These are phyloP conservation scores for Populus hybrid DNA, from an alignment of 441 rosid species.

Conservation along the genomic window DNA sequence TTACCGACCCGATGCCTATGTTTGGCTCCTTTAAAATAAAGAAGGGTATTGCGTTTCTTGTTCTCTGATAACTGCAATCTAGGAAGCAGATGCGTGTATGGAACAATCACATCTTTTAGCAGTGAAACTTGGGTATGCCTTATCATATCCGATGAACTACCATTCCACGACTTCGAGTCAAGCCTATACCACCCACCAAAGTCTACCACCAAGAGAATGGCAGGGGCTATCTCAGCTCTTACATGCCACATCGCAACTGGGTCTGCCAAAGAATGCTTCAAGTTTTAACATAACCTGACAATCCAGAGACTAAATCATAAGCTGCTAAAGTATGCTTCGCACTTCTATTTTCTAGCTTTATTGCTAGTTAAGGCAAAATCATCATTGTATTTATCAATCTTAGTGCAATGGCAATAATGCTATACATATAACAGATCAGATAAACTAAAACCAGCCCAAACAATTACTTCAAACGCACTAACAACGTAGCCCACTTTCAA, in stretches of 20 bases:
- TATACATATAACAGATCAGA: neutral
- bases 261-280: conserved; percentile 96
- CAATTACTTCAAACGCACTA: neutral
- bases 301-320: conserved; percentile 53
- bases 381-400: neutral
- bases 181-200: conserved; percentile 93
- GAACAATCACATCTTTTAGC: conserved; percentile 91
- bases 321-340: conserved; percentile 35
- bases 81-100: conserved; percentile 86
- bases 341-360: neutral
- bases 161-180: conserved; percentile 60
- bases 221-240: conserved; percentile 73
- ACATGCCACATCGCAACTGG: conserved; percentile 99
- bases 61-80: conserved; percentile 48
- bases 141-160: conserved; percentile 52
- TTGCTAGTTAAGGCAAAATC: neutral
- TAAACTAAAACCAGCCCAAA: neutral
- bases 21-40: conserved; percentile 94
- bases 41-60: conserved; percentile 59
- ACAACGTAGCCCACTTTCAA: neutral
- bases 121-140: conserved; percentile 86
- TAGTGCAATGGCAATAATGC: neutral
- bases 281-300: conserved; percentile 73
- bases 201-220: conserved; percentile 88
- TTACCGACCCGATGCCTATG: conserved; percentile 76